Conservation (phyloP, 1,284 basidiomycete genomes). For the Mycosarcoma mackinlayi region DNA sequence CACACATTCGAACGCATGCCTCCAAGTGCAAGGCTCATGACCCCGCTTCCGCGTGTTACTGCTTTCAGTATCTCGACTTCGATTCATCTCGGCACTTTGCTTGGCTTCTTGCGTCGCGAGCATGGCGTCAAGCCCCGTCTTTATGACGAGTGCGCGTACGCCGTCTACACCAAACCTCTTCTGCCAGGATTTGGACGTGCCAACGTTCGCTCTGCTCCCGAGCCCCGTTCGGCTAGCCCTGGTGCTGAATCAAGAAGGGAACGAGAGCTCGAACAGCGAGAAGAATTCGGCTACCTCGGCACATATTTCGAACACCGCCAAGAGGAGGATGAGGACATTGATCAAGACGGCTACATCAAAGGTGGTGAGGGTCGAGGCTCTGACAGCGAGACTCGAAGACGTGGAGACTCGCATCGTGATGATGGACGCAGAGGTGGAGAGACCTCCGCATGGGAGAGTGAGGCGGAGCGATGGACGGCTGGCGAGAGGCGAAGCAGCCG, state of each 20-base stretch:
- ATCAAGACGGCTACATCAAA: slow-evolving; percentile 65
- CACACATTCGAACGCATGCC: slow-evolving; percentile 66
- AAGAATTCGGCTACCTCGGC: slow-evolving; percentile 88
- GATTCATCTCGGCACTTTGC: slow-evolving; percentile 62
- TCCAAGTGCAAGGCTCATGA: slow-evolving; percentile 55
- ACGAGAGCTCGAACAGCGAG: slow-evolving; percentile 80
- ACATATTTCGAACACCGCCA: slow-evolving; percentile 61
- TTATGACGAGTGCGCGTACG: slow-evolving; percentile 92
- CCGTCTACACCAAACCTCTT: slow-evolving; percentile 89
- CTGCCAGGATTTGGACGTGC: slow-evolving; percentile 89
- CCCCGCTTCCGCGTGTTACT: slow-evolving; percentile 62
- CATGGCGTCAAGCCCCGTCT: slow-evolving; percentile 89
- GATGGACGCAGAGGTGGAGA: slow-evolving; percentile 37
- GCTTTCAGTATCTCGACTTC: slow-evolving; percentile 86
- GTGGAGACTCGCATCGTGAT: slow-evolving; percentile 22
- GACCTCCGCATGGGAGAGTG: slow-evolving; percentile 54
- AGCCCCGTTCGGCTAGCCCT: slow-evolving; percentile 72
- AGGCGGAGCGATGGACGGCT: slow-evolving; percentile 42
- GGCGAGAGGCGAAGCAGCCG: slow-evolving; percentile 21
- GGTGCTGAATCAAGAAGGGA: slow-evolving; percentile 75
- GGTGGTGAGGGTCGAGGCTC: slow-evolving; percentile 58
- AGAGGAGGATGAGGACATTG: slow-evolving; percentile 63
- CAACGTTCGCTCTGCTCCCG: slow-evolving; percentile 82
- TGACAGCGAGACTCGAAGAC: slow-evolving; percentile 42
- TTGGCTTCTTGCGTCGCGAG: slow-evolving; percentile 83